phyloP scores from a whole-genome alignment of 2,329 filamentous ascomycete genomes.

The Cryphonectria carpinicola region DNA sequence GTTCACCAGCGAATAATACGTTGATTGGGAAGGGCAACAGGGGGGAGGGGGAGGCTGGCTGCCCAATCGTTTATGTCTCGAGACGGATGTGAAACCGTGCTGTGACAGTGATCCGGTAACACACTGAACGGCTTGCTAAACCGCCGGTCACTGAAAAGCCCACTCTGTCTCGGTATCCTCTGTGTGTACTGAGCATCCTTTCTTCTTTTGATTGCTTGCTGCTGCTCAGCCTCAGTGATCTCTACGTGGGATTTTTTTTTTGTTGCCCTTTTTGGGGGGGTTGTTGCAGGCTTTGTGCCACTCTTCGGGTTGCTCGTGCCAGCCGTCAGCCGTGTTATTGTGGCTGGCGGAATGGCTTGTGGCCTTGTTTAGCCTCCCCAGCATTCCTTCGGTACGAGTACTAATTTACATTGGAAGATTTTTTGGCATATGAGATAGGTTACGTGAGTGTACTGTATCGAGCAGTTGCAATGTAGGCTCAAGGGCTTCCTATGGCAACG shows the following conservation, averaged over 20 bases:
- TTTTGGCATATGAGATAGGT: neutral
- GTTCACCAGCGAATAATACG: conserved; percentile 1
- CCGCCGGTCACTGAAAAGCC: neutral
- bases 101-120: conserved; percentile 25
- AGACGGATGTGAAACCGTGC: conserved; percentile 26
- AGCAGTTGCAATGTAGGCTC: neutral
- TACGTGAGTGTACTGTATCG: neutral
- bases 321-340: neutral
- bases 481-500: neutral
- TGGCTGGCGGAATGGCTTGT: neutral
- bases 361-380: neutral
- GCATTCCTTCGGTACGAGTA: neutral
- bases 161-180: neutral
- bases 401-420: neutral
- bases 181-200: neutral
- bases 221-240: neutral
- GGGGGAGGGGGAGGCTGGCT: conserved; percentile 1
- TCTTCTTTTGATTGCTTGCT: neutral
- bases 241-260: neutral
- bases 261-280: neutral
- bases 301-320: neutral
- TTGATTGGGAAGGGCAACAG: neutral
- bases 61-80: conserved; percentile 14
- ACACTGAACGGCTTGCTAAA: conserved; percentile 1
- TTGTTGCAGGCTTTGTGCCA: neutral